These are phyloP conservation scores for Zygotorulaspora sp. DNA, from an alignment of 805 yeast species.

Conservation along the genomic window DNA sequence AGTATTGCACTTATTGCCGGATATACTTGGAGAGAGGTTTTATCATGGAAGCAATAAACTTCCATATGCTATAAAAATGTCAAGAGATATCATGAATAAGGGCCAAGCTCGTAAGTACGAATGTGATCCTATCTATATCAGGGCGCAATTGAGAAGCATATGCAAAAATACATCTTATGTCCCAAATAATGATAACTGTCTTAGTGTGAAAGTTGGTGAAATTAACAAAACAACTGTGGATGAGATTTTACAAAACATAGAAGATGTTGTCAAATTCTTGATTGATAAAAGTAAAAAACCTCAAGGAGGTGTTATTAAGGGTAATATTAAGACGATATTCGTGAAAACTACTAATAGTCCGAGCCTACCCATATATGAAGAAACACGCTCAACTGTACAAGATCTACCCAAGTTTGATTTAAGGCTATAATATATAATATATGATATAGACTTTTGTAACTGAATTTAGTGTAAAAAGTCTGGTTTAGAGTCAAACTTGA, in stretches of 20 bases:
- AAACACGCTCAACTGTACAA: not conserved
- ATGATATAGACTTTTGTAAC: too few species aligned
- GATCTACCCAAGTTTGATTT: not conserved
- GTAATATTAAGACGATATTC: slow-evolving; percentile 47
- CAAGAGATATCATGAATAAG: slow-evolving; percentile 30
- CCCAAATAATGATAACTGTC: slow-evolving; percentile 57
- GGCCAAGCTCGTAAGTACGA: slow-evolving; percentile 49
- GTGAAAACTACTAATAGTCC: slow-evolving; percentile 64
- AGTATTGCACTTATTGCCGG: slow-evolving; percentile 56
- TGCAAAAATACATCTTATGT: slow-evolving; percentile 59
- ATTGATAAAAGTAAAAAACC: slow-evolving; percentile 44
- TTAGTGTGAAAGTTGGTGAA: slow-evolving; percentile 57
- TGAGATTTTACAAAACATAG: slow-evolving; percentile 28
- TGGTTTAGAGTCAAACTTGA: too few species aligned
- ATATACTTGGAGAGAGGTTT: slow-evolving; percentile 54
- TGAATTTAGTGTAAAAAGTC: too few species aligned
- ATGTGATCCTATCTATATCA: slow-evolving; percentile 62
- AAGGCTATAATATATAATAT: not conserved
- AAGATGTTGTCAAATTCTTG: slow-evolving; percentile 43
- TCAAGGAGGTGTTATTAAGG: slow-evolving; percentile 53
- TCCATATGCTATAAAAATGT: slow-evolving; percentile 65
- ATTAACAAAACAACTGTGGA: slow-evolving; percentile 21
- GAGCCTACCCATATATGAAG: slow-evolving; percentile 51
- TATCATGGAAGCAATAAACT: slow-evolving; percentile 60
- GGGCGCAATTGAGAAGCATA: slow-evolving; percentile 60